These are phyloP conservation scores for Niebla homalea DNA, from an alignment of 495 filamentous ascomycete species.

Conservation along the genomic window DNA sequence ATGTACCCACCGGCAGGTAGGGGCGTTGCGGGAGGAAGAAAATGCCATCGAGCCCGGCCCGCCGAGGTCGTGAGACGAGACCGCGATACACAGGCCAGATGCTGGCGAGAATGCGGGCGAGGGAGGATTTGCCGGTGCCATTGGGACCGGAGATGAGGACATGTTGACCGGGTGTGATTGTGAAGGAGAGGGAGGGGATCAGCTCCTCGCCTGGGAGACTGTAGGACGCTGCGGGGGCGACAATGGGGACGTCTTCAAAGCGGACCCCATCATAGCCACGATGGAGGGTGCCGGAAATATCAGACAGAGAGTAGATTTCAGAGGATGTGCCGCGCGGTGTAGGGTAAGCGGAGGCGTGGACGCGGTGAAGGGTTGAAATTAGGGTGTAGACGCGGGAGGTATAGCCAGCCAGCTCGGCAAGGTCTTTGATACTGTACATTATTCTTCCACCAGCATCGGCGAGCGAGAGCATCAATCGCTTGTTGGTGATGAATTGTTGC, in stretches of 20 bases:
- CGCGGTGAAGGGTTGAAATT: conserved; percentile 85
- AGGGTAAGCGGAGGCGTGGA: conserved; percentile 80
- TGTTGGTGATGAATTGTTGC: conserved; percentile 99
- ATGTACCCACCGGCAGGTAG: conserved; percentile 86
- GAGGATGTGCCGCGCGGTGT: conserved; percentile 49
- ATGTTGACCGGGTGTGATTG: conserved; percentile 82
- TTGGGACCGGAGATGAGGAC: conserved; percentile 91
- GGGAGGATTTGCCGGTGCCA: conserved; percentile 84
- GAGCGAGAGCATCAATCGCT: conserved; percentile 92
- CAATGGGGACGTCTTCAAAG: conserved; percentile 84
- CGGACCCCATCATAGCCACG: conserved; percentile 90
- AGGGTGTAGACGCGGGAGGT: conserved; percentile 92
- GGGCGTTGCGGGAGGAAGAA: conserved; percentile 97
- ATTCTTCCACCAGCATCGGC: conserved; percentile 93
- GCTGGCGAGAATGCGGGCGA: conserved; percentile 79
- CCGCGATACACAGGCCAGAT: conserved; percentile 95
- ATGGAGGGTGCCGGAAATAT: conserved; percentile 84
- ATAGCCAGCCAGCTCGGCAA: conserved; percentile 92
- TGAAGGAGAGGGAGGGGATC: conserved; percentile 74
- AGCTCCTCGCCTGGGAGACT: conserved; percentile 83
- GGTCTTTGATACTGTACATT: conserved; percentile 97
- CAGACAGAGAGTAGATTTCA: conserved; percentile 75
- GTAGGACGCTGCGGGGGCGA: conserved; percentile 64
- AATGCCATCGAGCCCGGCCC: conserved; percentile 72
- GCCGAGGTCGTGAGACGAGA: conserved; percentile 73